These are phyloP conservation scores for Trametes pubescens DNA, from an alignment of 1,284 basidiomycete species.

Conservation along the genomic window DNA sequence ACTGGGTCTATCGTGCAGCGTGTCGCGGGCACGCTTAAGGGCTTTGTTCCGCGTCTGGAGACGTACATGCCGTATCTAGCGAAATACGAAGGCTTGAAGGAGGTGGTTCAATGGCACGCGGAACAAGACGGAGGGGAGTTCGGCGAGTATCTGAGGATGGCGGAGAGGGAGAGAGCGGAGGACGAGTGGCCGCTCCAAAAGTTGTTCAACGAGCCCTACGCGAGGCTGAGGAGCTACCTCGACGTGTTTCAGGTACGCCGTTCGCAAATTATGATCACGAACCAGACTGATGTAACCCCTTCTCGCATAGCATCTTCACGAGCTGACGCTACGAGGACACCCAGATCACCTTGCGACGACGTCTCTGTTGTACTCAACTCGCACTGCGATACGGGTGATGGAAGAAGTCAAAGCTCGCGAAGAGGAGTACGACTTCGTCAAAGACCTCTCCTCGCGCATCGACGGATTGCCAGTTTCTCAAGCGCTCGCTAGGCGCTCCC, in stretches of 20 bases:
- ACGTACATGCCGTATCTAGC: constrained; percentile 89
- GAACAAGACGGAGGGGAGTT: constrained; percentile 57
- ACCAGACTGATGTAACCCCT: neutral
- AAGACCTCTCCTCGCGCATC: constrained; percentile 66
- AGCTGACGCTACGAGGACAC: constrained; percentile 74
- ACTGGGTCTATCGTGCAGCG: constrained; percentile 48
- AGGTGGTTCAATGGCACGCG: constrained; percentile 48
- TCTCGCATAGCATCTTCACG: constrained; percentile 60
- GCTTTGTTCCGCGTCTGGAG: constrained; percentile 73
- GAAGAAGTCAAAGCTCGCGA: constrained; percentile 85
- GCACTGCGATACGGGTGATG: constrained; percentile 76
- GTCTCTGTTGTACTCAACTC: constrained; percentile 71
- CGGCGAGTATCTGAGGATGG: constrained; percentile 84
- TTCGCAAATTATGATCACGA: neutral
- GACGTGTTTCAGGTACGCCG: constrained; percentile 75
- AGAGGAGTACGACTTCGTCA: constrained; percentile 81
- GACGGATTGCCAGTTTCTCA: constrained; percentile 61
- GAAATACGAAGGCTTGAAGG: constrained; percentile 68
- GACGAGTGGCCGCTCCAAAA: constrained; percentile 69
- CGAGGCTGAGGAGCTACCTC: constrained; percentile 77
- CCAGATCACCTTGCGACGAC: constrained; percentile 73
- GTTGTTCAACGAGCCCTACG: constrained; percentile 80
- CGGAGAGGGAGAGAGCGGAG: constrained; percentile 63
- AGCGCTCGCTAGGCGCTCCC: constrained; percentile 71
- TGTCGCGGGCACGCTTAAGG: constrained; percentile 65